Evolutionary conservation across 1,284 basidiomycete genomes (phyloP).

Genomic region (Entoloma clypeatum): DNA sequence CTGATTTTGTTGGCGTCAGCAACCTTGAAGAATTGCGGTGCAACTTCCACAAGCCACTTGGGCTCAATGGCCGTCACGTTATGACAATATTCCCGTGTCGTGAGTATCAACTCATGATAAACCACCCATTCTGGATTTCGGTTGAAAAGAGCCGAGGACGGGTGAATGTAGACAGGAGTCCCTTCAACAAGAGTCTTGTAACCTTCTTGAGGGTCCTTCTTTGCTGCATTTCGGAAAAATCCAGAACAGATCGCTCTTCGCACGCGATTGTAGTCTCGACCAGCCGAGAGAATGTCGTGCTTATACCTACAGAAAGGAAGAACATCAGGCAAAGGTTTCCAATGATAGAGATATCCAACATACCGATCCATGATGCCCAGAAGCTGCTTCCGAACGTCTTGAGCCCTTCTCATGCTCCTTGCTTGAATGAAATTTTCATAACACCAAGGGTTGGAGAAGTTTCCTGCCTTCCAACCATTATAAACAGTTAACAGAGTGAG

Average conservation of each 20-base stretch:
- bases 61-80: constrained; percentile 97
- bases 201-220: constrained; percentile 93
- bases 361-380: constrained; percentile 98
- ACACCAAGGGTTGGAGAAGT: constrained; percentile 96
- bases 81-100: constrained; percentile 89
- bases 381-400: constrained; percentile 96
- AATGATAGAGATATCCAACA: constrained; percentile 22
- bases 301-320: constrained; percentile 77
- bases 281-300: constrained; percentile 90
- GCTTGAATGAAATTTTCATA: constrained; percentile 98
- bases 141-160: constrained; percentile 96
- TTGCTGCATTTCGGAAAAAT: constrained; percentile 94
- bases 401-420: constrained; percentile 93
- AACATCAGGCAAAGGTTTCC: constrained; percentile 22
- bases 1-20: constrained; percentile 96
- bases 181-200: constrained; percentile 99
- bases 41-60: constrained; percentile 98
- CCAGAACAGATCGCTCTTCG: constrained; percentile 96
- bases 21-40: constrained; percentile 97
- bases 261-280: constrained; percentile 90
- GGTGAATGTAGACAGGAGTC: constrained; percentile 97
- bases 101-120: constrained; percentile 59
- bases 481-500: constrained; percentile 94
- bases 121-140: constrained; percentile 72
- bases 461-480: constrained; percentile 96